Base-by-base conservation (phyloP, 371 early-diverging fungal species). In the Zopfochytrium polystomum region DNA sequence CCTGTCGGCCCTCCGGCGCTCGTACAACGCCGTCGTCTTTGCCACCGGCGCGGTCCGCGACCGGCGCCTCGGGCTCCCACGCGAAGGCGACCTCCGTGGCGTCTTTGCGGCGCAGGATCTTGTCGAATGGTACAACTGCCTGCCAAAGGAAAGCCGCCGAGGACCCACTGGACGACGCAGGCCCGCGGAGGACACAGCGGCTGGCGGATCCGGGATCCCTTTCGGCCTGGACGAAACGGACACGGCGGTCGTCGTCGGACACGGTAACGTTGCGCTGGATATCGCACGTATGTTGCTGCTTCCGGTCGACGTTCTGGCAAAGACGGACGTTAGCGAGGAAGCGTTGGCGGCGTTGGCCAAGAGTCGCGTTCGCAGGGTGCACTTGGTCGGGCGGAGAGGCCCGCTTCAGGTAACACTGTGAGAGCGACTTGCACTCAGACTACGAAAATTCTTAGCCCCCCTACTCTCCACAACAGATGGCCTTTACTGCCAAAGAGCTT, bases 241-340 rank as follows among this genome's bases (percentile, higher is more conserved):
- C 33, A 87, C 86, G 0, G 92, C 87, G 0, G 85, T 89, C 0
- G 80, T 99, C 0, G 78, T 98, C 35, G 99, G 98, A 3, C 91
- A 94, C 52, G 99, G 99, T 9, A 98, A 98, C 67, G 98, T 98
- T 0, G 93, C 98, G 0, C 67, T 98, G 54, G 98, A 98, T 75
- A 84, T 90, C 23, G 96, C 97, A 0, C 79, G 99, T 57, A 84
- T 96, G 26, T 74, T 98, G 30, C 74, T 99, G 55, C 80, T 81
- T 2, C 87, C 89, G 0, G 62, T 88, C 26, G 87, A 90, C 48
- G 74, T 54, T n/a, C 74, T 96, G 54, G 80, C 82, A 6, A 83
- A 81, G 65, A 96, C 96, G 0, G 97, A 98, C 72, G 89, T 95
- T 34, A 84, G 93, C 0, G 84, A 82, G 30, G 79, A 82, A 60